Percentiles rank a stretch among this genome's conserved stretches.
These are phyloP conservation scores for Orychophragmus violaceus DNA, from an alignment of 345 rosid genomes.

Conservation along the genomic window DNA sequence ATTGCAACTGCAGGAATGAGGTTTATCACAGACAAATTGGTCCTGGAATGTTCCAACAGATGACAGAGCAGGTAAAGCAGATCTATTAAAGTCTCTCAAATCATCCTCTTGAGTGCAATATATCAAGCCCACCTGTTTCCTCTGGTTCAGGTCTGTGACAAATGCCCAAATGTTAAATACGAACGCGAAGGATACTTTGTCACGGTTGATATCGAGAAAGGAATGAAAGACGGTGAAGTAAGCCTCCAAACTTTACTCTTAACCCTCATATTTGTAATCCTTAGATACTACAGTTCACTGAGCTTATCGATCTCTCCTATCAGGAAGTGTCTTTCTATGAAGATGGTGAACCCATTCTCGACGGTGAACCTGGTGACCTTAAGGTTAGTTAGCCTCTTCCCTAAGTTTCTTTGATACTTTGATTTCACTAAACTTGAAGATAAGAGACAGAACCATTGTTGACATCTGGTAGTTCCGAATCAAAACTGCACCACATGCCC, in stretches of 20 bases:
- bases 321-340: slow-evolving; percentile 95
- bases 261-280: neutral
- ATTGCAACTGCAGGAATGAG: slow-evolving; percentile 95
- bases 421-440: neutral
- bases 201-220: slow-evolving; percentile 96
- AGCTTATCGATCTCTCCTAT: slow-evolving; percentile 7
- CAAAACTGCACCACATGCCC: slow-evolving; percentile 74
- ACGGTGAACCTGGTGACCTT: slow-evolving; percentile 97
- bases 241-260: slow-evolving; percentile 21
- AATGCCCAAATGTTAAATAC: slow-evolving; percentile 90
- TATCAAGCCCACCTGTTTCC: neutral
- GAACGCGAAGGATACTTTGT: slow-evolving; percentile 79
- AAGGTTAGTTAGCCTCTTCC: slow-evolving; percentile 61
- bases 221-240: slow-evolving; percentile 99
- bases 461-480: slow-evolving; percentile 65
- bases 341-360: slow-evolving; percentile 91
- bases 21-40: slow-evolving; percentile 97
- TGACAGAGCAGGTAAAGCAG: slow-evolving; percentile 78
- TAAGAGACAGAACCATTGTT: neutral
- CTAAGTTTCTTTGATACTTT: neutral
- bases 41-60: slow-evolving; percentile 99
- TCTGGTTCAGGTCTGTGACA: slow-evolving; percentile 77
- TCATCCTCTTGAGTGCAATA: neutral
- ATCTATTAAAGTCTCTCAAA: neutral
- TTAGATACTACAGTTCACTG: neutral